phyloP scores from a whole-genome alignment of 768 basidiomycete species.

The Crucibulum laeve region DNA sequence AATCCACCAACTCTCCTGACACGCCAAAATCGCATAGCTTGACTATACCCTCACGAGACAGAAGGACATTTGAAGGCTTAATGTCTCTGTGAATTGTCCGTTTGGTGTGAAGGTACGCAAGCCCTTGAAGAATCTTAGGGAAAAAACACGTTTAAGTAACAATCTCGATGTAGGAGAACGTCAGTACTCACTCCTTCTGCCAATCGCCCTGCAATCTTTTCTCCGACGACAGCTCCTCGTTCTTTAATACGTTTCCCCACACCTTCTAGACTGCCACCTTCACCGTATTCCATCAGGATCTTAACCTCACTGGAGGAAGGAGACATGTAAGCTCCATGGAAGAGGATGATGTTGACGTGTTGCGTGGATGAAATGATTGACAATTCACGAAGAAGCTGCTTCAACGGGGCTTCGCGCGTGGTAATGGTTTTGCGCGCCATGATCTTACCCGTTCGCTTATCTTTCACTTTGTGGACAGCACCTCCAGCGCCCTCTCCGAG shows the following conservation, averaged over 20 bases:
- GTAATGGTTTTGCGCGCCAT: slow-evolving; percentile 96
- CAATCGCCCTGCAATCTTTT: slow-evolving; percentile 86
- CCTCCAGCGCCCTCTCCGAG: slow-evolving; percentile 96
- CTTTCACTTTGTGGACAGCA: slow-evolving; percentile 90
- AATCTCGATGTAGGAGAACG: neutral
- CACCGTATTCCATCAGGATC: slow-evolving; percentile 88
- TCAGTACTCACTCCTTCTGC: slow-evolving; percentile 76
- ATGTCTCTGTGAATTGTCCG: slow-evolving; percentile 96
- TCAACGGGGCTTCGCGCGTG: slow-evolving; percentile 84
- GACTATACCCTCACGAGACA: slow-evolving; percentile 85
- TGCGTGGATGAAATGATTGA: slow-evolving; percentile 82
- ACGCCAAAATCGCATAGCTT: slow-evolving; percentile 97
- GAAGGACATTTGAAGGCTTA: slow-evolving; percentile 89
- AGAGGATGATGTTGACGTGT: slow-evolving; percentile 85
- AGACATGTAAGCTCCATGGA: slow-evolving; percentile 89
- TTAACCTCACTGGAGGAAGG: slow-evolving; percentile 90
- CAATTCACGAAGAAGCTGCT: slow-evolving; percentile 90
- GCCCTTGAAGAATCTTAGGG: slow-evolving; percentile 78
- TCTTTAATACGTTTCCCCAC: slow-evolving; percentile 83
- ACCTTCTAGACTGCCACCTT: slow-evolving; percentile 86
- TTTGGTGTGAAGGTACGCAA: slow-evolving; percentile 86
- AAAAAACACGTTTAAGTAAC: neutral
- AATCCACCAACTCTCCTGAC: slow-evolving; percentile 90
- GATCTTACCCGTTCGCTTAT: slow-evolving; percentile 71
- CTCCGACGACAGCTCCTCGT: slow-evolving; percentile 73